phyloP scores from a whole-genome alignment of 192 early-diverging fungal species.

The Pilobolus umbonatus region DNA sequence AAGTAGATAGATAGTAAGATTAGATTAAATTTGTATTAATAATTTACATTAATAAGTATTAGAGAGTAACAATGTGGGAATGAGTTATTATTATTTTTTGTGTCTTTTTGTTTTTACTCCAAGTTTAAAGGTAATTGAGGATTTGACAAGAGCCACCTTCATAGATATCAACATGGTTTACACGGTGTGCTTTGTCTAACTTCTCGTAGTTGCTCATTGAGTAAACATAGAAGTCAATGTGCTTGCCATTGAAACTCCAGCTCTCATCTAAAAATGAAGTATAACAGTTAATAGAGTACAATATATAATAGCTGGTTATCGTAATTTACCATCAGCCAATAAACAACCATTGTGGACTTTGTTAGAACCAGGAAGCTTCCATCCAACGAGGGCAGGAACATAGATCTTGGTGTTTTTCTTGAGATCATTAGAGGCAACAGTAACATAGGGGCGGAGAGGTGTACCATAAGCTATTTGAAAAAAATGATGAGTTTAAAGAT shows the following conservation, averaged over 20 bases:
- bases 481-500: background rate
- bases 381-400: slow-evolving; percentile 32
- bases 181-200: slow-evolving; percentile 15
- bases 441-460: slow-evolving; percentile 31
- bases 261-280: slow-evolving; percentile 20
- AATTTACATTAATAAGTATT: background rate
- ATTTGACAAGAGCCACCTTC: slow-evolving; percentile 36
- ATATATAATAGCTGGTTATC: background rate
- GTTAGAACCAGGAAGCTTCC: slow-evolving; percentile 31
- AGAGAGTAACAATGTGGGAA: background rate
- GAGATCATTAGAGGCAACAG: slow-evolving; percentile 39
- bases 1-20: no score
- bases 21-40: no score
- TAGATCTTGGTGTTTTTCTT: slow-evolving; percentile 32
- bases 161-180: slow-evolving; percentile 34
- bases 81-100: slow-evolving; percentile 7
- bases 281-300: background rate
- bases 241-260: slow-evolving; percentile 35
- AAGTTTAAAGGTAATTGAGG: slow-evolving; percentile 31
- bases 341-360: slow-evolving; percentile 37
- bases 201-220: slow-evolving; percentile 23
- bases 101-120: background rate
- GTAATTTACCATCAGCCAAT: slow-evolving; percentile 23
- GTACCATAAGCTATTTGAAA: slow-evolving; percentile 20
- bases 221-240: slow-evolving; percentile 35